phyloP scores from a whole-genome alignment of 495 filamentous ascomycete species.

The Chaetomium cochliodes region DNA sequence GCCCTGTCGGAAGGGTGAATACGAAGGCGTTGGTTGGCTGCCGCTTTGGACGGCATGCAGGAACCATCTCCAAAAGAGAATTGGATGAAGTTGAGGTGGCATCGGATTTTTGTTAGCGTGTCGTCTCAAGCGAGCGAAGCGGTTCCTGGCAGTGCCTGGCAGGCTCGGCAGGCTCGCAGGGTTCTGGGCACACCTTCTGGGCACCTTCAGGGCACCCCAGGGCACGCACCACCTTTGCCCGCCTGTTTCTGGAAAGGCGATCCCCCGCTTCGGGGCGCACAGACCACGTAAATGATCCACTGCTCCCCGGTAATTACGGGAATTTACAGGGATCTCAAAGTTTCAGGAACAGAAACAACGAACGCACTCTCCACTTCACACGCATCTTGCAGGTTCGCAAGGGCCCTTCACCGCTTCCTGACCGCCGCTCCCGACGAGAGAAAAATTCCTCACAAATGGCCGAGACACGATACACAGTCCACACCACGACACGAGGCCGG shows the following conservation, averaged over 20 bases:
- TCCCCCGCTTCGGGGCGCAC: background rate
- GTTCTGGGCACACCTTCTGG: too few relatives aligned
- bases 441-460: background rate
- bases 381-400: background rate
- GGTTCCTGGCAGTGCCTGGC: background rate
- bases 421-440: background rate
- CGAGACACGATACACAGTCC: background rate
- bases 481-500: constrained; percentile 7
- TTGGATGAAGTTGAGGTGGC: constrained; percentile 4
- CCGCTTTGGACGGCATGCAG: constrained; percentile 16
- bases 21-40: constrained; percentile 5
- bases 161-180: background rate
- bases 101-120: constrained; percentile 8
- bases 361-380: constrained; percentile 7
- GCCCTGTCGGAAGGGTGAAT: background rate
- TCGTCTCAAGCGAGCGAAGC: constrained; percentile 7
- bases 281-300: background rate
- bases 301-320: constrained; percentile 8
- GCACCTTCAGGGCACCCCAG: too few relatives aligned
- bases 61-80: constrained; percentile 17
- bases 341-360: constrained; percentile 25
- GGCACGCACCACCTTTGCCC: too few relatives aligned
- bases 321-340: background rate
- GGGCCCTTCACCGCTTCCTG: constrained; percentile 15
- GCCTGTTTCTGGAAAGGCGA: constrained; percentile 18